Conservation (phyloP, 176 grass and related monocot genomes). For the Olyra latifolia region DNA sequence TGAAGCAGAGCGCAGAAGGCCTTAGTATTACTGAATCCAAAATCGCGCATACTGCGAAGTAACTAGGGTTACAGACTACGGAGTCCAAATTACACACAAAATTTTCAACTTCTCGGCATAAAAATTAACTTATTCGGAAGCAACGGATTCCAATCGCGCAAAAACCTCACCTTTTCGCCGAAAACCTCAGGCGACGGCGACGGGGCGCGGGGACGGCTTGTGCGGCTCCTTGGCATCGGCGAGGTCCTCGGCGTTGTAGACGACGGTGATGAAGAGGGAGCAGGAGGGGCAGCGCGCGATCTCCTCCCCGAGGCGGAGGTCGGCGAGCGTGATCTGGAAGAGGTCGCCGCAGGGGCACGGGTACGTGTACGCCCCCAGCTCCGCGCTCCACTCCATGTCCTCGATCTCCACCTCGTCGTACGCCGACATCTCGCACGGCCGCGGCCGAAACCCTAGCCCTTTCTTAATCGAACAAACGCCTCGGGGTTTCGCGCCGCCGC, state of each 20-base stretch:
- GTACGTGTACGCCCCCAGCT: constrained; percentile 86
- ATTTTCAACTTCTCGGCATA: background rate
- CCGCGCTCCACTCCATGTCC: constrained; percentile 95
- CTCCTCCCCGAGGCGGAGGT: constrained; percentile 93
- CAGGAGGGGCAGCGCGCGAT: constrained; percentile 90
- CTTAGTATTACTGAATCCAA: background rate
- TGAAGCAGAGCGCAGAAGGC: background rate
- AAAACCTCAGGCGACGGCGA: constrained; percentile 63
- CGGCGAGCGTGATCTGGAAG: constrained; percentile 88
- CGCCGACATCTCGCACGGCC: constrained; percentile 54
- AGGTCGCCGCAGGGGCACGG: constrained; percentile 95
- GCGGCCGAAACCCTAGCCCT: constrained; percentile 34
- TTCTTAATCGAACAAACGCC: background rate
- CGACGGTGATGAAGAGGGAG: constrained; percentile 92
- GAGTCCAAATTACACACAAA: background rate
- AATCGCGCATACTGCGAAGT: background rate
- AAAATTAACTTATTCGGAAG: background rate
- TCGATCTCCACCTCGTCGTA: constrained; percentile 99
- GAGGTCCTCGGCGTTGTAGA: constrained; percentile 94
- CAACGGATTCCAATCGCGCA: background rate
- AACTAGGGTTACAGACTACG: background rate
- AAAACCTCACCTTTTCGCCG: constrained; percentile 16
- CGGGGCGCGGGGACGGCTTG: constrained; percentile 48
- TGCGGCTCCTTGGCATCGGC: constrained; percentile 56
- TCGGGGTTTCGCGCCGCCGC: constrained; percentile 30